Conservation (phyloP, 345 rosid genomes). For the Eucalyptus coolabah region DNA sequence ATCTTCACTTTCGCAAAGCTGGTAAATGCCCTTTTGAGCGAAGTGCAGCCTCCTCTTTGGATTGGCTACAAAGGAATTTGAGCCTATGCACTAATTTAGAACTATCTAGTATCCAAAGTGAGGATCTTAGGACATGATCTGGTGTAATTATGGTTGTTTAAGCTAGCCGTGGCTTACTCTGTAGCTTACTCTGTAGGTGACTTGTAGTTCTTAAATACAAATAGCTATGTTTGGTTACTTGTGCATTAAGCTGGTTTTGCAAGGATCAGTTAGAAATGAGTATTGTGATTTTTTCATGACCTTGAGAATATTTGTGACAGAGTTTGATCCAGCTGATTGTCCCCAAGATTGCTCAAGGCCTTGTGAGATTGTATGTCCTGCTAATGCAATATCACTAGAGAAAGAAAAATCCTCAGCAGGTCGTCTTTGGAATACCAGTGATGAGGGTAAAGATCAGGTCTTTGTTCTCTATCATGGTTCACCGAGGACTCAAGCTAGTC, state of each 20-base stretch:
- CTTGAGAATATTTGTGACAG: conserved; percentile 2
- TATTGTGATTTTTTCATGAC: neutral
- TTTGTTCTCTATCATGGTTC: neutral
- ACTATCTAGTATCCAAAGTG: neutral
- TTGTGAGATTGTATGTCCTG: conserved; percentile 48
- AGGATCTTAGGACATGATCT: neutral
- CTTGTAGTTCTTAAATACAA: neutral
- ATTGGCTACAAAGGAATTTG: neutral
- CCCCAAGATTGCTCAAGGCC: conserved; percentile 48
- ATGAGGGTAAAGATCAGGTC: conserved; percentile 5
- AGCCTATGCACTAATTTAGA: neutral
- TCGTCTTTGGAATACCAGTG: neutral
- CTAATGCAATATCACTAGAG: conserved; percentile 33
- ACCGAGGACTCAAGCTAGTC: neutral
- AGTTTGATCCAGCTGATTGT: conserved; percentile 49
- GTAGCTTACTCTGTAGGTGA: neutral
- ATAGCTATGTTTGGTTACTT: neutral
- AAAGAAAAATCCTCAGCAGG: conserved; percentile 1
- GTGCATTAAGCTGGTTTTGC: neutral
- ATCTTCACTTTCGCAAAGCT: conserved; percentile 60
- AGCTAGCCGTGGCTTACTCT: neutral
- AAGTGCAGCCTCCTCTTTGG: neutral
- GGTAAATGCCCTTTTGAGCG: conserved; percentile 2
- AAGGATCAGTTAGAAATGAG: neutral
- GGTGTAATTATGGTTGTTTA: neutral